Evolutionary conservation across 306 rosid species (phyloP), one percentile per base, ranked within the genome.

Genomic region (Casuarina glauca): DNA sequence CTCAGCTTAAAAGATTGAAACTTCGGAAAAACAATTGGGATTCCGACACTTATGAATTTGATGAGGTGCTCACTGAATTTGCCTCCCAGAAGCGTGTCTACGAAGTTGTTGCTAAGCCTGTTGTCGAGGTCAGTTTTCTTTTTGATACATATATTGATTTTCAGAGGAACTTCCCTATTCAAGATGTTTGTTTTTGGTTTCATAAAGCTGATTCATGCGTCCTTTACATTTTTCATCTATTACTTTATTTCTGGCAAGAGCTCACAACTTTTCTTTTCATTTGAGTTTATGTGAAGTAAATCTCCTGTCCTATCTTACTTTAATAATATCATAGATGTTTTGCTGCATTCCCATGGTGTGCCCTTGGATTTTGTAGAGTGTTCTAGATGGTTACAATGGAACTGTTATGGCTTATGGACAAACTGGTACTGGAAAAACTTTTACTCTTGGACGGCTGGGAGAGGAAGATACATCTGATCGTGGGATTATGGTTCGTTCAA

Each of bases 331-430:
- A 7, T 46, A 49, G 78, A 36, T 42, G 50, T 57, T 52, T 13
- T 64, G 20, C 44, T 36, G 49, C 36, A 46, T 45, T 52, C 74
- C 46, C 72, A 13, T 75, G 6, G 4, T 53, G 38, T 60, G 16
- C 45, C 16, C 36, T 69, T 76, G 67, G 75, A 53, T 84, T 52
- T 80, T 84, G 77, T 76, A 95, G 98, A 95, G 98, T 84, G 97
- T 95, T 76, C 86, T 95, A 73, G 97, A 90, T 75, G 97, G 98
- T 74, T 95, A 92, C 74, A 95, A 95, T 86, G 98, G 98, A 79
- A 95, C 96, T n/a, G 95, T 95, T 76, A 94, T 94, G 98, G 98
- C 98, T 77, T 94, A 94, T 80, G 98, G 98, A 74, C 98, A 95
- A 87, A 95, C 98, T 45, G 98, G 98, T 50, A 95, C 98, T 1